Conservation (phyloP, 352 stramenopile species). For the Phytophthora capsici region DNA sequence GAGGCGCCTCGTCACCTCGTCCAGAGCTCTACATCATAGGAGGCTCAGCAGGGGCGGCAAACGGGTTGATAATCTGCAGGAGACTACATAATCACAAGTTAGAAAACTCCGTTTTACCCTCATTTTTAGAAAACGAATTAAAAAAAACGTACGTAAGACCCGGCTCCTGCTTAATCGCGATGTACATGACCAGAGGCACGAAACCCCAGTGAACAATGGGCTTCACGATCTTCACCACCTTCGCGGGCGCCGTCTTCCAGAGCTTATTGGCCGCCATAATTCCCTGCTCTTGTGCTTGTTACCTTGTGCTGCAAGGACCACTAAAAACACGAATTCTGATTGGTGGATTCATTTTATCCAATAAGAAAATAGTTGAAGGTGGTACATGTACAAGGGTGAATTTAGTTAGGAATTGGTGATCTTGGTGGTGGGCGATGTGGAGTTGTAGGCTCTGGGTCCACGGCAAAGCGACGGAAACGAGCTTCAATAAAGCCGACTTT, state of each 20-base stretch:
- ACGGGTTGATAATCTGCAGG: conserved; percentile 78
- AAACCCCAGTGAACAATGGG: conserved; percentile 85
- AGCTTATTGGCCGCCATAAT: conserved; percentile 58
- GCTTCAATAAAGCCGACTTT: conserved; percentile 66
- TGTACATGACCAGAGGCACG: conserved; percentile 81
- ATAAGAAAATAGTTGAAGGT: conserved; percentile 1
- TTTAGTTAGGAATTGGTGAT: conserved; percentile 5
- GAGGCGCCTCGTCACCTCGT: neutral
- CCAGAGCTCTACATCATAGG: conserved; percentile 47
- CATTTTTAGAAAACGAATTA: neutral
- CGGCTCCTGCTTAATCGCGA: conserved; percentile 81
- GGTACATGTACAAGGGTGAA: neutral
- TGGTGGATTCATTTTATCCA: conserved; percentile 22
- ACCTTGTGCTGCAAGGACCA: conserved; percentile 4
- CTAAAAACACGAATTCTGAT: conserved; percentile 16
- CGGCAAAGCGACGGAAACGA: conserved; percentile 68
- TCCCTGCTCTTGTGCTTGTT: neutral
- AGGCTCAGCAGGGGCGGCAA: conserved; percentile 65
- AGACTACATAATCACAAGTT: conserved; percentile 45
- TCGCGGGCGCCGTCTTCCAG: conserved; percentile 81
- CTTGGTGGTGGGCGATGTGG: conserved; percentile 15
- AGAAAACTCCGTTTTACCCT: conserved; percentile 1
- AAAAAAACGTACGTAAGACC: conserved; percentile 70
- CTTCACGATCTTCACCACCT: conserved; percentile 84
- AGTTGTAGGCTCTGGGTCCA: conserved; percentile 44